Base-by-base conservation (phyloP, 2,329 filamentous ascomycete genomes). In the Fusarium tanahbumbuense region DNA sequence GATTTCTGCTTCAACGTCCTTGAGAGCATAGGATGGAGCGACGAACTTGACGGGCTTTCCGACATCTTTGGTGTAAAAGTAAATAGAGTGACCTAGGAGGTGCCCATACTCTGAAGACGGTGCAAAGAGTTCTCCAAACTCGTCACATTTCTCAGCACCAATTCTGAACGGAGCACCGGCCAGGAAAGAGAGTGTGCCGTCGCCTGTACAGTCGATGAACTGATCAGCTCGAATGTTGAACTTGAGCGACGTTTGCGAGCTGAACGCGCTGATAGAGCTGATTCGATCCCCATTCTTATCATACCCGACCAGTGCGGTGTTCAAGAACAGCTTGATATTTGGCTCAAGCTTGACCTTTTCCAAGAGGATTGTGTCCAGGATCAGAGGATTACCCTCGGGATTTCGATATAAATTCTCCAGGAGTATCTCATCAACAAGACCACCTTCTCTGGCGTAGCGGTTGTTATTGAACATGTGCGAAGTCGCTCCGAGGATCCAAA, bases 401-500 rank as follows among this genome's bases (percentile, higher is more conserved):
- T 64, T 65, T 0, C 60, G 10, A 8, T 64, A 59, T 27, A 64
- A 1, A n/a, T 64, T 64, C 16, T 64, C 62, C 3, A 64, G 20
- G 16, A 64, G 32, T 0, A 64, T 65, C 11, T 64, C 62, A 34
- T 64, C 62, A 25, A 64, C 62, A n/a, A 64, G 60, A 8, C 62
- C 60, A 2, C 62, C 62, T 12, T 64, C 62, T 20, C 62, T 64
- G 4, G 62, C 62, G 5, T 64, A 64, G 16, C 62, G 60, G 3
- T 64, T 64, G 15, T 64, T 64, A 0, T 64, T 64, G 0, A 64
- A 64, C 62, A 64, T 64, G 2, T 64, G 62, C 7, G 62, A 64
- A 5, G 62, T 64, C 1, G 62, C 60, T 20, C 62, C 62, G 1
- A 64, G 60, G 13, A 64, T 65, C 62, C 62, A 64, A 4, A 64